Evolutionary conservation across 2,329 filamentous ascomycete species (phyloP).

Genomic region (Nemania bipapillata): DNA sequence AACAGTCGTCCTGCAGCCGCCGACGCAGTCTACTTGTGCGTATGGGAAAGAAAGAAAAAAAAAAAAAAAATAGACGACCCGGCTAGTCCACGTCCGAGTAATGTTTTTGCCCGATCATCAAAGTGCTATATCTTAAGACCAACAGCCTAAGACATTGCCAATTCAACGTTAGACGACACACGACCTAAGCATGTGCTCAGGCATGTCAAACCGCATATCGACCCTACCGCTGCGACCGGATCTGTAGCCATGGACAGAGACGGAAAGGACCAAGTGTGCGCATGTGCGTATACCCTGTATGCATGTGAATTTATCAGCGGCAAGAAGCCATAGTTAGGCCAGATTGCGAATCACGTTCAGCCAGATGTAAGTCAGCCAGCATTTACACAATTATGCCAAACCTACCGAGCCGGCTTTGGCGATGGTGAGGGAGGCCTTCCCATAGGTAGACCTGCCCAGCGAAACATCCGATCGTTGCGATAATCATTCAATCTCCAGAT

Average conservation of each 20-base stretch:
- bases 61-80: conserved; percentile 20
- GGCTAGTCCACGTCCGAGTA: conserved; percentile 19
- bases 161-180: conserved; percentile 20
- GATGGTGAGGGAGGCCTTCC: background rate
- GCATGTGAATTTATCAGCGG: conserved; percentile 17
- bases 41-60: too few species aligned
- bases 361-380: conserved; percentile 29
- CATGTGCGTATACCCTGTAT: conserved; percentile 9
- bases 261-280: background rate
- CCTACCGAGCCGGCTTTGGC: conserved; percentile 14
- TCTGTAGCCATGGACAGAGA: conserved; percentile 19
- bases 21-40: conserved; percentile 24
- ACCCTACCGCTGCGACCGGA: conserved; percentile 24
- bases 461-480: conserved; percentile 13
- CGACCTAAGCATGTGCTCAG: conserved; percentile 23
- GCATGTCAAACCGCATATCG: conserved; percentile 26
- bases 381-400: conserved; percentile 25
- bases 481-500: conserved; percentile 24
- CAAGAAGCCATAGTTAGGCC: conserved; percentile 6
- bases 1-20: conserved; percentile 28
- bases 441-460: conserved; percentile 18
- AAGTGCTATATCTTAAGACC: conserved; percentile 13
- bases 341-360: conserved; percentile 29
- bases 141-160: conserved; percentile 11
- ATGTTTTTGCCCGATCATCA: conserved; percentile 1